phyloP scores from a whole-genome alignment of 495 filamentous ascomycete genomes.

The Jackrogersella minutella region DNA sequence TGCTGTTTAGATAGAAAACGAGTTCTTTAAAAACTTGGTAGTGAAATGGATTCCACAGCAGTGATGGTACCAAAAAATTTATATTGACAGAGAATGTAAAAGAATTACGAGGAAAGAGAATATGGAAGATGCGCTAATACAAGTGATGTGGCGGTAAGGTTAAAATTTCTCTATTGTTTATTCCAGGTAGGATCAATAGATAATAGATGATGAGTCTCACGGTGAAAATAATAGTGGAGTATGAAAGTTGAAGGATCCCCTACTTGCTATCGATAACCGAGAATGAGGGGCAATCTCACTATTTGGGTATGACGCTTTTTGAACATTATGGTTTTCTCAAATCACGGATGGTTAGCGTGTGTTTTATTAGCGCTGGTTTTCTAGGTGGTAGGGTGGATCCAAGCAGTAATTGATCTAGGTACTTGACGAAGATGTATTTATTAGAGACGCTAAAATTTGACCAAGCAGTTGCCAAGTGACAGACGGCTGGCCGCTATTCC shows the following conservation, averaged over 20 bases:
- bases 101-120: not conserved
- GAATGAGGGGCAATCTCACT: slow-evolving; percentile 19
- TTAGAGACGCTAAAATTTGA: not conserved
- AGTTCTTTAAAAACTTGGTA: too few relatives aligned
- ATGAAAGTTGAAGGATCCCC: not conserved
- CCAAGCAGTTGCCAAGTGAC: slow-evolving; percentile 5
- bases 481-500: slow-evolving; percentile 7
- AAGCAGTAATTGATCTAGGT: not conserved
- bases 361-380: not conserved
- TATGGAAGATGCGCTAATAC: too few relatives aligned
- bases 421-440: not conserved
- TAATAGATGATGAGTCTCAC: slow-evolving; percentile 37
- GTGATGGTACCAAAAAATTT: too few relatives aligned
- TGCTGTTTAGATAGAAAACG: too few relatives aligned
- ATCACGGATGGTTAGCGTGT: too few relatives aligned
- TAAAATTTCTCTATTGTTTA: too few relatives aligned
- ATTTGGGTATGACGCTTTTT: not conserved
- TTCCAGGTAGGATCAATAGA: too few relatives aligned
- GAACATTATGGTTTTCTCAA: too few relatives aligned
- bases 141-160: too few relatives aligned
- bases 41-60: too few relatives aligned
- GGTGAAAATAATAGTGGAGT: slow-evolving; percentile 31
- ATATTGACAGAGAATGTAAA: not conserved
- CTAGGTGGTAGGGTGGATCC: not conserved
- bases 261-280: slow-evolving; percentile 25